A percentile compares a stretch with the other conserved stretches of the same genome.
These are phyloP conservation scores for Phytophthora cactorum DNA, from an alignment of 352 stramenopile species.

Conservation along the genomic window DNA sequence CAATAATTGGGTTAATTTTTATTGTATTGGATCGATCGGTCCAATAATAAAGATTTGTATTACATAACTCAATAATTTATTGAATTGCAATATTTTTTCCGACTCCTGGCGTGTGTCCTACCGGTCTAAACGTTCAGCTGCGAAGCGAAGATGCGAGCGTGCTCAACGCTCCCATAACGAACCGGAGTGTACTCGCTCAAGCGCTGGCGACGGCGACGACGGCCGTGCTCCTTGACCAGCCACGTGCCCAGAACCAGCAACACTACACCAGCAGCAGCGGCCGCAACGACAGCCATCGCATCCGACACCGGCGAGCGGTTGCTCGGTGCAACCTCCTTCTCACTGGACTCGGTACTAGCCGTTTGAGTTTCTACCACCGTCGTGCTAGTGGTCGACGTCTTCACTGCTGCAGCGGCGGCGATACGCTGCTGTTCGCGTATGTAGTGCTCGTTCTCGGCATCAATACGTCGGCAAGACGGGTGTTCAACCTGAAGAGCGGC, in stretches of 20 bases:
- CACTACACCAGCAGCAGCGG: conserved; percentile 19
- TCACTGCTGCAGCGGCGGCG: conserved; percentile 8
- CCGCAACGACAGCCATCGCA: conserved; percentile 13
- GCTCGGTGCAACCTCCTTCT: conserved; percentile 7
- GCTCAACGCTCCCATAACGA: conserved; percentile 59
- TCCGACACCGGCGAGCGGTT: conserved; percentile 17
- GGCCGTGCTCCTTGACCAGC: conserved; percentile 39
- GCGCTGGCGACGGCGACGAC: conserved; percentile 34
- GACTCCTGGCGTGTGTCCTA: background rate
- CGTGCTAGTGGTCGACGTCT: conserved; percentile 12
- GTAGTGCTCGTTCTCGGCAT: conserved; percentile 58
- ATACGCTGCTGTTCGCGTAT: conserved; percentile 26
- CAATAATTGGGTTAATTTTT: too few relatives aligned
- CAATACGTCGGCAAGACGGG: conserved; percentile 65
- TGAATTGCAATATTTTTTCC: too few relatives aligned
- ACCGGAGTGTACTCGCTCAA: conserved; percentile 42
- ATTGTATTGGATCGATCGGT: too few relatives aligned
- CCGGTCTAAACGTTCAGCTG: conserved; percentile 21
- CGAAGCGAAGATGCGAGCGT: conserved; percentile 32
- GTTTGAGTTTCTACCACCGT: conserved; percentile 13
- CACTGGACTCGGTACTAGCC: conserved; percentile 1
- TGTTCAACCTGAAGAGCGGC: conserved; percentile 47
- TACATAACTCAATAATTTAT: too few relatives aligned
- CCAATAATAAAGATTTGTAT: too few relatives aligned
- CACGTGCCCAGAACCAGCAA: conserved; percentile 32